Evolutionary conservation across 2,329 filamentous ascomycete genomes (phyloP), one percentile per base, ranked within the genome.

Genomic region (Gnomoniopsis sp.): DNA sequence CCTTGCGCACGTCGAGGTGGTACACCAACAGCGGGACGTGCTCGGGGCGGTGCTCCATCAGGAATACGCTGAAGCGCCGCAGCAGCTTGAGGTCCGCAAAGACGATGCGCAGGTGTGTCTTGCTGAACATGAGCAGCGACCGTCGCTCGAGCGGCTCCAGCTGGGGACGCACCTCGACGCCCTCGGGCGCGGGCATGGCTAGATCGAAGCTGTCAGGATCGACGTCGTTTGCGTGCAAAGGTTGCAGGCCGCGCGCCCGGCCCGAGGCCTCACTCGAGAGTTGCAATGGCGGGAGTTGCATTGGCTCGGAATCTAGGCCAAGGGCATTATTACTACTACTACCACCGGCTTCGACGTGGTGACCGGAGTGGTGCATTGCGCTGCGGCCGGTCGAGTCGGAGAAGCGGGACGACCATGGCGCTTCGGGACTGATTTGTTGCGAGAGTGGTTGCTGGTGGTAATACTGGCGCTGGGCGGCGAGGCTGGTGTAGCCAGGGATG

Each of bases 1-100:
- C 88, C 67, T 91, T 92, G 60, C 85, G 71, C 0, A 87, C 81
- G 65, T 90, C 87, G 2, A 91, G 77, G 64, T 91, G 91, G 73
- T 91, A 90, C 34, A 86, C 82, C n/a, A 92, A 72, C 8, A 89
- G 74, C 0, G 87, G 82, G 1, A 90, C 76, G 1, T 88, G 90
- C n/a, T 80, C 74, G 10, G 86, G 84, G 48, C 87, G 78, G 49
- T 80, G 75, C 3, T 76, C 71, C 56, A 82, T 82, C 2, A 92
- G 75, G 65, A 89, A 92, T 2, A 82, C 79, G 1, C 84, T 88
- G 68, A 92, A 92, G 46, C 79, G 80, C 54, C 85, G 77, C 1
- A 91, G 75, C 22, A 87, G 79, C 7, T 80, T 74, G 0, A 86
- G 82, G 58, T 90, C 84, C 3, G 79, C 74, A 63, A 91, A 88